Conservation (phyloP, 2,329 filamentous ascomycete species). For the Mycosphaerella sp. region DNA sequence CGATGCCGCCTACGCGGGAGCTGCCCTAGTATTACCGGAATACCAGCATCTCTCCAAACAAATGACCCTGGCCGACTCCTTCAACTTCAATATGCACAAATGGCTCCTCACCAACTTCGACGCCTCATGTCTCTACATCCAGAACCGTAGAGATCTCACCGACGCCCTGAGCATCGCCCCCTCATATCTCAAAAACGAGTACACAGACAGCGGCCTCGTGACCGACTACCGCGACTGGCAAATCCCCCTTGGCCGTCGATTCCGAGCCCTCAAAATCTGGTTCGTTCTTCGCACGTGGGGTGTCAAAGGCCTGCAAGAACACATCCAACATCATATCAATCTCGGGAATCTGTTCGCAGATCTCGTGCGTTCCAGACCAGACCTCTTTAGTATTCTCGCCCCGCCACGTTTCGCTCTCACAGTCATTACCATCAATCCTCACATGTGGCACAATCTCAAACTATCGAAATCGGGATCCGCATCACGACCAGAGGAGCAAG, state of each 20-base stretch:
- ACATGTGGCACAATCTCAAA: slow-evolving; percentile 25
- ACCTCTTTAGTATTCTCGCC: slow-evolving; percentile 71
- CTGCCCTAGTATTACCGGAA: slow-evolving; percentile 74
- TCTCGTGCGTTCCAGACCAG: slow-evolving; percentile 52
- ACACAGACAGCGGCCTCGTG: slow-evolving; percentile 73
- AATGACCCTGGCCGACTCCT: slow-evolving; percentile 69
- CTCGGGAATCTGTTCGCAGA: slow-evolving; percentile 64
- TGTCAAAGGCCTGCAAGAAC: slow-evolving; percentile 63
- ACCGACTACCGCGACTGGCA: slow-evolving; percentile 98
- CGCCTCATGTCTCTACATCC: slow-evolving; percentile 71
- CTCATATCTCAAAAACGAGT: slow-evolving; percentile 74
- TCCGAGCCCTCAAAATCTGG: slow-evolving; percentile 89
- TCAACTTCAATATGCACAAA: slow-evolving; percentile 96
- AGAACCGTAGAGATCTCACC: slow-evolving; percentile 67
- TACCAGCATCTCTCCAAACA: slow-evolving; percentile 61
- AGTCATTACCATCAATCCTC: slow-evolving; percentile 60
- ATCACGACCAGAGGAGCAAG: slow-evolving; percentile 21
- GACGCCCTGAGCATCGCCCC: slow-evolving; percentile 72
- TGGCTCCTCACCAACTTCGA: slow-evolving; percentile 96
- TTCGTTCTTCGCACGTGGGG: slow-evolving; percentile 85
- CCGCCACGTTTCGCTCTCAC: slow-evolving; percentile 72
- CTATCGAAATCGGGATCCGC: slow-evolving; percentile 29
- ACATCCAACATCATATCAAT: slow-evolving; percentile 62
- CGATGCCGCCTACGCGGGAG: slow-evolving; percentile 87
- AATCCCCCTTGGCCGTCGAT: slow-evolving; percentile 82